phyloP scores from a whole-genome alignment of 2,329 filamentous ascomycete genomes.

The Colletotrichum tropicale region DNA sequence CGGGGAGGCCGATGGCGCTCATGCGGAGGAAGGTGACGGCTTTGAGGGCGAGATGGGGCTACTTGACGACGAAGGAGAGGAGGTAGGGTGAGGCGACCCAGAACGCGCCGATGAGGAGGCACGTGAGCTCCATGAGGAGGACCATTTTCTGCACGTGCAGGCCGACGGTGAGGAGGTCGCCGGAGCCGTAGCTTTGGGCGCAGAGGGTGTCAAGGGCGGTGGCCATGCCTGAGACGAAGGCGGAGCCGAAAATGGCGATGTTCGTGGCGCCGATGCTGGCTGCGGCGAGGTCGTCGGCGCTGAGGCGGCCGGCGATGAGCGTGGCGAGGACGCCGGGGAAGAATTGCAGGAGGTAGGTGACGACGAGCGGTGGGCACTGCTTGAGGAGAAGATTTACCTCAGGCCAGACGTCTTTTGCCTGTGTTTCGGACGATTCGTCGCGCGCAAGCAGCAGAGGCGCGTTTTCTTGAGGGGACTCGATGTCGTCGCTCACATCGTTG shows the following conservation, averaged over 20 bases:
- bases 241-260: conserved; percentile 57
- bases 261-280: conserved; percentile 57
- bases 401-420: not conserved
- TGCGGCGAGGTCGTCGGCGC: conserved; percentile 55
- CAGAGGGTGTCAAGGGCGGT: conserved; percentile 56
- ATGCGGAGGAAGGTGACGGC: conserved; percentile 54
- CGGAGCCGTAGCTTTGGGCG: conserved; percentile 55
- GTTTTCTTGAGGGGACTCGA: not conserved
- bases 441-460: not conserved
- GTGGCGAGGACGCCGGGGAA: conserved; percentile 55
- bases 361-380: conserved; percentile 52
- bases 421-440: accelerated
- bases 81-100: conserved; percentile 55
- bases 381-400: conserved; percentile 7
- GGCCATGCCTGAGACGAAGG: conserved; percentile 55
- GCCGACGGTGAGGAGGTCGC: conserved; percentile 52
- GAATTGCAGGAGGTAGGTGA: conserved; percentile 56
- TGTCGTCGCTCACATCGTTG: accelerated
- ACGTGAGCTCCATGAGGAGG: conserved; percentile 50
- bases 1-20: conserved; percentile 53
- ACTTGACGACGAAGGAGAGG: conserved; percentile 48
- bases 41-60: conserved; percentile 51
- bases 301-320: conserved; percentile 56
- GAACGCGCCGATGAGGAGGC: conserved; percentile 50
- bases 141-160: conserved; percentile 58